A percentile compares a stretch with the other conserved stretches of the same genome.
phyloP scores from a whole-genome alignment of 768 basidiomycete genomes.

The Pleurotus pulmonarius region DNA sequence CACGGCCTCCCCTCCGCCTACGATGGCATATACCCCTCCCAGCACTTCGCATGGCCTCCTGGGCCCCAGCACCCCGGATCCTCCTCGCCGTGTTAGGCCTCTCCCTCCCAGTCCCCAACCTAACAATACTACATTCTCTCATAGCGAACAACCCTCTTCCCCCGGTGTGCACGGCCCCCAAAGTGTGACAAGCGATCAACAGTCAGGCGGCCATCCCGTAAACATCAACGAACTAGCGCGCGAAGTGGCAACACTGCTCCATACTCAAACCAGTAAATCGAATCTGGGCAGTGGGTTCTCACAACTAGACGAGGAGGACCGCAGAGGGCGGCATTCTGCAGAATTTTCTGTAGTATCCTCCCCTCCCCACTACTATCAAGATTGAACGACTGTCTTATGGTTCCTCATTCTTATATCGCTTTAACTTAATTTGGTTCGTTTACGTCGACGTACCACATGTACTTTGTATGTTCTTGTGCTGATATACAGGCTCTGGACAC shows the following conservation, averaged over 20 bases:
- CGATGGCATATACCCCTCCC: background rate
- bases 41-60: background rate
- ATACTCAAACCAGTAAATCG: background rate
- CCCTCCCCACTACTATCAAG: too few relatives aligned
- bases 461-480: too few relatives aligned
- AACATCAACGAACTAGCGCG: slow-evolving; percentile 8
- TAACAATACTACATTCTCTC: background rate
- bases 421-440: too few relatives aligned
- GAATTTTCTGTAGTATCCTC: too few relatives aligned
- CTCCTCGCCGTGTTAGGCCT: background rate
- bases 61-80: background rate
- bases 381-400: too few relatives aligned
- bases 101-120: slow-evolving; percentile 3
- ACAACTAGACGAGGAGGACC: background rate
- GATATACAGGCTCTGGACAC: too few relatives aligned
- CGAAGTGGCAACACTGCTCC: slow-evolving; percentile 1
- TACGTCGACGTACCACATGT: too few relatives aligned
- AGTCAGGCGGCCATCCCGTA: slow-evolving; percentile 1
- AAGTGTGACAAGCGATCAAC: background rate
- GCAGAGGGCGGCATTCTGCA: too few relatives aligned
- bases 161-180: background rate
- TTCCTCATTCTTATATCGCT: too few relatives aligned
- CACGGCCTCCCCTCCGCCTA: background rate
- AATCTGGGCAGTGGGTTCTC: background rate
- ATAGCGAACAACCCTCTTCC: background rate